phyloP scores from a whole-genome alignment of 345 rosid species.

The Abelmoschus esculentus region DNA sequence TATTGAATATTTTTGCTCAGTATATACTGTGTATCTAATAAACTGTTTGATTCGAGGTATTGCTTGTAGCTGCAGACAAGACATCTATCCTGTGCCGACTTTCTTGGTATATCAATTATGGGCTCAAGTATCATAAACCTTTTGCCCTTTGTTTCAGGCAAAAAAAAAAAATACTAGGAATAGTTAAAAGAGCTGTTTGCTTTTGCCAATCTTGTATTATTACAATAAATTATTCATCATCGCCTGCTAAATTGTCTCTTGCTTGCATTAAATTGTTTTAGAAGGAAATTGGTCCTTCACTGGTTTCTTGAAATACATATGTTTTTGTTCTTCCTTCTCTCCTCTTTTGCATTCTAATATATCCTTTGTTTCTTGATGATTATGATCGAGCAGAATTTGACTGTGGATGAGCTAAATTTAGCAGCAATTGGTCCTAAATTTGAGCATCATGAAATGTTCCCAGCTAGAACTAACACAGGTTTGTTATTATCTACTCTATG shows the following conservation, averaged over 20 bases:
- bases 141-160: not conserved
- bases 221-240: not conserved
- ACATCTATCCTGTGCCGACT: not conserved
- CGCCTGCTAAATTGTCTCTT: not conserved
- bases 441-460: conserved; percentile 81
- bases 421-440: conserved; percentile 83
- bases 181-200: not conserved
- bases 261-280: not conserved
- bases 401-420: conserved; percentile 76
- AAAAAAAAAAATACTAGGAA: not conserved
- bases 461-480: conserved; percentile 96
- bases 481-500: conserved; percentile 18
- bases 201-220: not conserved
- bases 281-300: not conserved
- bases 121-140: not conserved
- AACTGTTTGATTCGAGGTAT: not conserved
- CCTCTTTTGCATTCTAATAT: conserved; percentile 1
- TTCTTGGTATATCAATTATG: not conserved
- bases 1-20: not conserved
- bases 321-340: not conserved
- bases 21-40: not conserved
- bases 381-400: conserved; percentile 42
- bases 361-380: not conserved
- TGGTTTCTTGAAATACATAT: not conserved
- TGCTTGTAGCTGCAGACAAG: not conserved